These are phyloP conservation scores for Brettanomyces nanus DNA, from an alignment of 805 yeast genomes.

Conservation along the genomic window DNA sequence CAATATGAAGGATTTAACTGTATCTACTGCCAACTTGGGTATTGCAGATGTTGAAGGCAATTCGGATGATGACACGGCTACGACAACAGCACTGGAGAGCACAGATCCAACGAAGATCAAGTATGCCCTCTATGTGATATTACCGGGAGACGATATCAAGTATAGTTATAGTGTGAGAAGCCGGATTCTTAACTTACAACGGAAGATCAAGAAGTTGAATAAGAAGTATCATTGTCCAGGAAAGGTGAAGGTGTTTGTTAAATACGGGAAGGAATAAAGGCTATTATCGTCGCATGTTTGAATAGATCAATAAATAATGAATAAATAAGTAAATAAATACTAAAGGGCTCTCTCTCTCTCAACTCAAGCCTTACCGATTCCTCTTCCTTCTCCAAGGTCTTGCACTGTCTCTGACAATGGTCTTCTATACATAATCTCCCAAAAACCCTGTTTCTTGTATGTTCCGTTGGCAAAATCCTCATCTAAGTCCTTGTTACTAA, in stretches of 20 bases:
- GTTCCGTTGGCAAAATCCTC: conserved; percentile 23
- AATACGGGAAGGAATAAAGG: conserved; percentile 28
- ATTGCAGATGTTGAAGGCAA: background rate
- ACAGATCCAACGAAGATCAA: conserved; percentile 25
- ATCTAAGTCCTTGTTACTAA: conserved; percentile 28
- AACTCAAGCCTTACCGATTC: conserved; percentile 32
- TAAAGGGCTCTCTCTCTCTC: background rate
- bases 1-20: conserved; percentile 5
- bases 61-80: background rate
- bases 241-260: conserved; percentile 44
- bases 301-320: no score
- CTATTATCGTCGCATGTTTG: no score
- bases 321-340: background rate
- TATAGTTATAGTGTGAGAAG: conserved; percentile 52
- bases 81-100: conserved; percentile 18
- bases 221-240: conserved; percentile 35
- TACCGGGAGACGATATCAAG: conserved; percentile 45
- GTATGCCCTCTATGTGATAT: conserved; percentile 24
- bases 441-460: conserved; percentile 49
- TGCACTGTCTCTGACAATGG: conserved; percentile 75
- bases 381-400: conserved; percentile 64
- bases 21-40: conserved; percentile 9
- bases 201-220: conserved; percentile 49
- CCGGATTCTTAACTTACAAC: conserved; percentile 51
- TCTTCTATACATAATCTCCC: conserved; percentile 75